These are phyloP conservation scores for Annona cherimola DNA, from an alignment of 164 flowering plant species.

Conservation along the genomic window DNA sequence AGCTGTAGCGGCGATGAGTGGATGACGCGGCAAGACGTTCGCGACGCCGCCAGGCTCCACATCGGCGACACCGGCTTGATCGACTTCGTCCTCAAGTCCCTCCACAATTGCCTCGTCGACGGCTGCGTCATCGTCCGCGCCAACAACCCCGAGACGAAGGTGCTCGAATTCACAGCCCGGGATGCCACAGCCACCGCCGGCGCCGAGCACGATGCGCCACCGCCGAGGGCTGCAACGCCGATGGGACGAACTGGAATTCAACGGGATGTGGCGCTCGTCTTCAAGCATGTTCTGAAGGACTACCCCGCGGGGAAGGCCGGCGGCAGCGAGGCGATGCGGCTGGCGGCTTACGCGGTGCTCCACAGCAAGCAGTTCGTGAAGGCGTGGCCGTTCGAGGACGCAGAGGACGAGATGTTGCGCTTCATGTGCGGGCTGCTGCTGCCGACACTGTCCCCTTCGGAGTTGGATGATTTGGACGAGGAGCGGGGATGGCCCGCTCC, in stretches of 20 bases:
- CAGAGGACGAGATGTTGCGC: slow-evolving; percentile 42
- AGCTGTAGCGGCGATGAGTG: slow-evolving; percentile 21
- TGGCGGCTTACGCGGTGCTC: slow-evolving; percentile 39
- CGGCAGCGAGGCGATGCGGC: slow-evolving; percentile 17
- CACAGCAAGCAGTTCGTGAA: slow-evolving; percentile 70
- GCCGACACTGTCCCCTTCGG: too few relatives aligned
- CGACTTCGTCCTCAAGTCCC: slow-evolving; percentile 76
- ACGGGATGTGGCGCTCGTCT: slow-evolving; percentile 42
- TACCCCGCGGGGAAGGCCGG: slow-evolving; percentile 28
- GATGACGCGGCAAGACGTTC: slow-evolving; percentile 83
- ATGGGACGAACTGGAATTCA: slow-evolving; percentile 39
- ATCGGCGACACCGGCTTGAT: slow-evolving; percentile 89
- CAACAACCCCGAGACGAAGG: slow-evolving; percentile 43
- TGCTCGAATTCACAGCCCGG: slow-evolving; percentile 54
- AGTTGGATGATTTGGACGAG: slow-evolving; percentile 16
- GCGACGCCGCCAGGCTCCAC: slow-evolving; percentile 72
- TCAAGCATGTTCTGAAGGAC: slow-evolving; percentile 35
- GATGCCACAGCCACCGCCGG: slow-evolving; percentile 15
- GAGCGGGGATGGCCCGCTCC: slow-evolving; percentile 14
- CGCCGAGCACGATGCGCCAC: neutral
- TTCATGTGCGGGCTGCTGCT: slow-evolving; percentile 47
- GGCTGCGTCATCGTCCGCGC: slow-evolving; percentile 46
- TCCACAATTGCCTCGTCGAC: slow-evolving; percentile 69
- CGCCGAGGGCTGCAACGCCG: neutral
- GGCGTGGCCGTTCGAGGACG: slow-evolving; percentile 70